Evolutionary conservation across 805 yeast species (phyloP).

Genomic region (Pichia membranifaciens): DNA sequence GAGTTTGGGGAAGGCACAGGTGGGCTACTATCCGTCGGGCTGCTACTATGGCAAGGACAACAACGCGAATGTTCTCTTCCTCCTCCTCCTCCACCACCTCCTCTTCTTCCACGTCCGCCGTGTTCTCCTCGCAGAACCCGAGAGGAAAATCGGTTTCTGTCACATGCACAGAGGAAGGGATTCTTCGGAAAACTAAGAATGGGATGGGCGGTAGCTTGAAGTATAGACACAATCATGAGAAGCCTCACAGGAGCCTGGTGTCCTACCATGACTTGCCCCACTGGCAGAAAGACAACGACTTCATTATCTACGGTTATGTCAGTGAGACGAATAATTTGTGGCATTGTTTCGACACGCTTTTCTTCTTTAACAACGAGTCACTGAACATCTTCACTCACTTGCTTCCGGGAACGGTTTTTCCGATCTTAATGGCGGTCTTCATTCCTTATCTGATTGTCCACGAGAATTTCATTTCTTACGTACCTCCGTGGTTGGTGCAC

Average conservation of each 20-base stretch:
- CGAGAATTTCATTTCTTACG: slow-evolving; percentile 16
- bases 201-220: no score
- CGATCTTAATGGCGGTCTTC: slow-evolving; percentile 16
- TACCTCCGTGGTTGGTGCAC: slow-evolving; percentile 23
- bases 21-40: no score
- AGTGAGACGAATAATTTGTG: slow-evolving; percentile 37
- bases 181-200: no score
- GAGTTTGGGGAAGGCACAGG: no score
- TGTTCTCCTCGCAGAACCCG: no score
- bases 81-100: no score
- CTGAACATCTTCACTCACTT: slow-evolving; percentile 49
- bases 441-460: slow-evolving; percentile 22
- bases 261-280: slow-evolving; percentile 40
- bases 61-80: no score
- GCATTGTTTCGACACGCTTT: slow-evolving; percentile 36
- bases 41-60: no score
- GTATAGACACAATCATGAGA: neutral
- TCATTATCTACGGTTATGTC: slow-evolving; percentile 45
- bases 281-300: slow-evolving; percentile 57
- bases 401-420: slow-evolving; percentile 37
- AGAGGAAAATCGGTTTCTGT: no score
- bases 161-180: neutral
- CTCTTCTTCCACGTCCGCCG: no score
- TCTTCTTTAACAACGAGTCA: slow-evolving; percentile 47
- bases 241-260: slow-evolving; percentile 16